Conservation (phyloP, 2,329 filamentous ascomycete species). For the Trichoderma citrinoviride region DNA sequence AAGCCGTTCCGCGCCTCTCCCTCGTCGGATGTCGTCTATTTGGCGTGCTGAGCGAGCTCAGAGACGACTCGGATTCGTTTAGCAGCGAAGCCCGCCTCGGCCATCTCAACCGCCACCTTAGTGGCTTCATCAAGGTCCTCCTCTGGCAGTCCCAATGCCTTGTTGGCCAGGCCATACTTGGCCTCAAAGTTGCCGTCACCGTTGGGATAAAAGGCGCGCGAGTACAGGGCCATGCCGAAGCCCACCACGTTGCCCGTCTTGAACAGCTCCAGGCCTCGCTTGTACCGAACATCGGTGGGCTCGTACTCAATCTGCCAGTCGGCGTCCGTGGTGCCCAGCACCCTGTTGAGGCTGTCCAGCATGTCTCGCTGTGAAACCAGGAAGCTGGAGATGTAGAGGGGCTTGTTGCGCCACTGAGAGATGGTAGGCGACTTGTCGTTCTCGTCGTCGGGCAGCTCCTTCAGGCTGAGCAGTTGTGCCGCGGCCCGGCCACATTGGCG, state of each 20-base stretch:
- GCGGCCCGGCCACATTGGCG: constrained; percentile 56
- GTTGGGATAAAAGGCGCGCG: constrained; percentile 50
- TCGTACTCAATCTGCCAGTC: constrained; percentile 61
- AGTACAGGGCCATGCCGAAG: constrained; percentile 53
- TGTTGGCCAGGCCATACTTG: constrained; percentile 44
- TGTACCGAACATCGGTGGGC: constrained; percentile 41
- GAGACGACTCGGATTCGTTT: background rate
- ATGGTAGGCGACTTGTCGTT: constrained; percentile 35
- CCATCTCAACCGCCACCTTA: constrained; percentile 45
- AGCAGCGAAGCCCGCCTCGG: constrained; percentile 17
- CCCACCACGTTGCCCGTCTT: constrained; percentile 41
- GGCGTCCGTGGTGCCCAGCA: constrained; percentile 52
- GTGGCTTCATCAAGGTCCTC: constrained; percentile 60
- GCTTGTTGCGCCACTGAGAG: constrained; percentile 45
- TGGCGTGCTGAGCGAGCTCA: background rate
- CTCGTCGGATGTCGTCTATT: background rate
- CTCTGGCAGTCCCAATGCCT: constrained; percentile 53
- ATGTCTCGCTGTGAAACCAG: constrained; percentile 61
- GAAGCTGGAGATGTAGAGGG: constrained; percentile 56
- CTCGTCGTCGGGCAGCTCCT: constrained; percentile 43
- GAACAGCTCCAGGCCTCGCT: constrained; percentile 46
- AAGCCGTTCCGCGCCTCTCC: no score
- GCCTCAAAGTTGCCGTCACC: constrained; percentile 43
- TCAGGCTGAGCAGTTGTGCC: constrained; percentile 47
- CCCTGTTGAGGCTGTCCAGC: constrained; percentile 58